Conservation (phyloP, 257 asterid species). For the Solanum verrucosum region DNA sequence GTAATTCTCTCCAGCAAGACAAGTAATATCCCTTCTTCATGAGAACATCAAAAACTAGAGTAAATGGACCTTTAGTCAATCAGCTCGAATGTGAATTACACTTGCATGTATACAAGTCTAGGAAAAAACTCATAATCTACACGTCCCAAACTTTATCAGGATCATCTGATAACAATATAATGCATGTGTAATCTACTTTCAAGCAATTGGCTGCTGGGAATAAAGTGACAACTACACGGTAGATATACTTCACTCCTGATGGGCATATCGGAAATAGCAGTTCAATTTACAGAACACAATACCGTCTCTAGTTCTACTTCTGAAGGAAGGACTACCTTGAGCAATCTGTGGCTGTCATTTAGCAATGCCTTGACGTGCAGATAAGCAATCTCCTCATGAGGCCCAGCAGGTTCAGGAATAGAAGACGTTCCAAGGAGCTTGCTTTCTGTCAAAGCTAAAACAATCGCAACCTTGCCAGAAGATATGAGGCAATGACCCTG, state of each 20-base stretch:
- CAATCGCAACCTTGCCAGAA: constrained; percentile 59
- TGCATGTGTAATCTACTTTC: neutral
- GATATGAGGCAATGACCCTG: constrained; percentile 46
- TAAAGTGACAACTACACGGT: neutral
- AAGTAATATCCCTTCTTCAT: neutral
- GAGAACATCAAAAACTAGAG: neutral
- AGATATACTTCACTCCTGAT: neutral
- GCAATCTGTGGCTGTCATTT: constrained; percentile 25
- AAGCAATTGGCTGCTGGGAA: neutral
- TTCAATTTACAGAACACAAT: neutral
- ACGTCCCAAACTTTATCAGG: neutral
- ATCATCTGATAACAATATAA: neutral
- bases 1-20: neutral
- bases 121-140: neutral
- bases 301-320: neutral
- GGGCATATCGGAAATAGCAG: neutral
- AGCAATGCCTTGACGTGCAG: constrained; percentile 36
- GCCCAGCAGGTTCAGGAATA: constrained; percentile 9
- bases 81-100: neutral
- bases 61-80: neutral
- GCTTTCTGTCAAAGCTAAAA: constrained; percentile 36
- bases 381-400: constrained; percentile 16
- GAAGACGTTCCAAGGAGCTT: constrained; percentile 14
- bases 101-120: neutral
- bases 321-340: constrained; percentile 38